Base-by-base conservation (phyloP, 2,329 filamentous ascomycete genomes). In the Phialemoniopsis sp. region DNA sequence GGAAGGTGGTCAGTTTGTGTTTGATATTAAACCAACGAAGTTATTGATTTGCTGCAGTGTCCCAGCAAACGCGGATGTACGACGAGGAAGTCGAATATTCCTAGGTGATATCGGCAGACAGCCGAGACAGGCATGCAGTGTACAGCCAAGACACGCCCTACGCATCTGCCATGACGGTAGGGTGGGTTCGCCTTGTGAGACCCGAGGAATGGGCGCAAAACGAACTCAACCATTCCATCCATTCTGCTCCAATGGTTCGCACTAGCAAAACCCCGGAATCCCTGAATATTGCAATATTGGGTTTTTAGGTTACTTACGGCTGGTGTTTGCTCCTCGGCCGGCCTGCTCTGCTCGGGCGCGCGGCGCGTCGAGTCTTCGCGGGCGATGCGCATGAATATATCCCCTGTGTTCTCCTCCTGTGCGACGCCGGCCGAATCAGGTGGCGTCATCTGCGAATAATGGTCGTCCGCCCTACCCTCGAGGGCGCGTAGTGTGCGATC, bases 361-460 rank as follows among this genome's bases (percentile, higher is more conserved):
- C 63, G 67, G 35, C 62, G 65, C 13, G 56, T 51, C 13, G 67
- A 48, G 45, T 79, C 75, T 42, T 80, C 74, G 10, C 70, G 64
- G 12, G 77, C 76, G 43, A 81, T 80, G 39, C 66, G 72, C 43
- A 81, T 67, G 46, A 80, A 81, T 31, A 80, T 62, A 46, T 81
- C 77, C 30, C 73, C 73, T 4, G 68, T 74, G 46, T 78, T 76
- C 39, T 80, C 76, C 37, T 73, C 67, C 12, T 51, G 54, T 34
- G 51, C 60, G 45, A 50, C 58, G 47, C 46, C 58, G 36, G 58
- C 59, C 2, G 66, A 65, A 42, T 66, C 58, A 15, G 64, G 62
- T 7, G 65, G 63, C n/a, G 67, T 65, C 47, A 62, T 59, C 18
- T 63, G 63, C 35, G 55, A 49, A 36, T 50, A 49, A 28, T 65